A percentile compares a stretch with the other conserved stretches of the same genome.
These are phyloP conservation scores for Harringtonia aguacate DNA, from an alignment of 2,329 filamentous ascomycete genomes.

Conservation along the genomic window DNA sequence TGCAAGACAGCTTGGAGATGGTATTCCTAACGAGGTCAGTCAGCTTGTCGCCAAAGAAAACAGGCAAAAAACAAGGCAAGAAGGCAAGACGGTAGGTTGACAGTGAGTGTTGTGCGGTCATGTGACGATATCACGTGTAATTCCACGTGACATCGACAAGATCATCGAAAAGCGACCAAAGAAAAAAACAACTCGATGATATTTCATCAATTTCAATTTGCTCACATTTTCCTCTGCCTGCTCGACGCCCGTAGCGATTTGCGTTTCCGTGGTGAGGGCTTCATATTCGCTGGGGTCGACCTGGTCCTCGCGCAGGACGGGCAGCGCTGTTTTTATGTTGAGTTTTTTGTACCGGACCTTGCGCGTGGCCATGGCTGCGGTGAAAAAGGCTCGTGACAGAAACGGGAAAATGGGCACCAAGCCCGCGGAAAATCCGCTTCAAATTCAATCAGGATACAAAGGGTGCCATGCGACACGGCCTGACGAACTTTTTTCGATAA, in stretches of 20 bases:
- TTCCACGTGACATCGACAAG: not conserved
- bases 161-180: conserved; percentile 8
- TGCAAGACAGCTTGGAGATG: conserved; percentile 77
- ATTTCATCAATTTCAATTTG: conserved; percentile 22
- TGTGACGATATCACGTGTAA: conserved; percentile 29
- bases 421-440: conserved; percentile 47
- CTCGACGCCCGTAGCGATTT: conserved; percentile 95
- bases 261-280: conserved; percentile 66
- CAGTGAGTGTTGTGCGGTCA: not conserved
- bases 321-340: conserved; percentile 78
- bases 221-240: conserved; percentile 94
- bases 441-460: conserved; percentile 56
- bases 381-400: conserved; percentile 18
- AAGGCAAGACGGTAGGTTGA: not conserved
- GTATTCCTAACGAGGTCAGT: conserved; percentile 58
- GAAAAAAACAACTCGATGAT: conserved; percentile 8
- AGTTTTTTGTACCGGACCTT: conserved; percentile 83
- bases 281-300: conserved; percentile 83
- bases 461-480: conserved; percentile 40
- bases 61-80: not conserved
- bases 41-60: conserved; percentile 14
- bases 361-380: conserved; percentile 46
- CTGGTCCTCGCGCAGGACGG: conserved; percentile 80
- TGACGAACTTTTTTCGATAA: conserved; percentile 44
- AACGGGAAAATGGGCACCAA: conserved; percentile 15